These are phyloP conservation scores for Podospora pseudoanserina DNA, from an alignment of 495 filamentous ascomycete genomes.

Conservation along the genomic window DNA sequence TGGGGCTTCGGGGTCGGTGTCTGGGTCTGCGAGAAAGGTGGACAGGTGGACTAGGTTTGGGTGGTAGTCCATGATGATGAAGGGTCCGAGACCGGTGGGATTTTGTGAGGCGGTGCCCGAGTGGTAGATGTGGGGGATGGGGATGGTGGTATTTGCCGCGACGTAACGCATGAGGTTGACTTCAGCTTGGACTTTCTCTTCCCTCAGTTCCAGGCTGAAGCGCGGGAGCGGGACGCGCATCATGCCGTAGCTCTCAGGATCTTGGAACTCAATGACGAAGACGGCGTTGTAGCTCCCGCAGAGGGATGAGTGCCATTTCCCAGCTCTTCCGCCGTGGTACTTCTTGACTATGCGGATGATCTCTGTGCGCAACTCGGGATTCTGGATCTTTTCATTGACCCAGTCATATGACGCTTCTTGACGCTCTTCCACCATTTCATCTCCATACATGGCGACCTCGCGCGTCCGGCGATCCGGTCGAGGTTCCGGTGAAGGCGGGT, in stretches of 20 bases:
- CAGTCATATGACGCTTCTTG: neutral
- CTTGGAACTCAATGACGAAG: conserved; percentile 9
- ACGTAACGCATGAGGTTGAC: conserved; percentile 44
- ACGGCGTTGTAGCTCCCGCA: conserved; percentile 11
- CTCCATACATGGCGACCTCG: neutral
- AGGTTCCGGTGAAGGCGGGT: no score
- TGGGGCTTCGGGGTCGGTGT: conserved; percentile 1
- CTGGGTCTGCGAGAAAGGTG: conserved; percentile 31
- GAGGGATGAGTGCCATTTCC: neutral
- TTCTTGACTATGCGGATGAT: neutral
- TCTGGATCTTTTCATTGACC: neutral
- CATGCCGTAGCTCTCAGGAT: neutral
- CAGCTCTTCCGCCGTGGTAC: neutral
- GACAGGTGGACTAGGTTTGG: conserved; percentile 32
- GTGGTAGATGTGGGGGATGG: conserved; percentile 37
- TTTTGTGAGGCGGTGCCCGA: conserved; percentile 32
- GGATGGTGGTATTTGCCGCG: conserved; percentile 38
- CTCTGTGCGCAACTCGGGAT: neutral
- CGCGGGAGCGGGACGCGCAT: conserved; percentile 7
- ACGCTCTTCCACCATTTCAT: neutral
- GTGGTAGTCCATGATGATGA: conserved; percentile 49
- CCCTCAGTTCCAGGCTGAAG: conserved; percentile 23
- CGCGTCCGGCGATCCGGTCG: neutral
- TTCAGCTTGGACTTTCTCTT: conserved; percentile 42
- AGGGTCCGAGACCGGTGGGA: conserved; percentile 38